Evolutionary conservation across 352 stramenopile species (phyloP), one percentile per base, ranked within the genome.

Genomic region (Globisporangium okanoganense): DNA sequence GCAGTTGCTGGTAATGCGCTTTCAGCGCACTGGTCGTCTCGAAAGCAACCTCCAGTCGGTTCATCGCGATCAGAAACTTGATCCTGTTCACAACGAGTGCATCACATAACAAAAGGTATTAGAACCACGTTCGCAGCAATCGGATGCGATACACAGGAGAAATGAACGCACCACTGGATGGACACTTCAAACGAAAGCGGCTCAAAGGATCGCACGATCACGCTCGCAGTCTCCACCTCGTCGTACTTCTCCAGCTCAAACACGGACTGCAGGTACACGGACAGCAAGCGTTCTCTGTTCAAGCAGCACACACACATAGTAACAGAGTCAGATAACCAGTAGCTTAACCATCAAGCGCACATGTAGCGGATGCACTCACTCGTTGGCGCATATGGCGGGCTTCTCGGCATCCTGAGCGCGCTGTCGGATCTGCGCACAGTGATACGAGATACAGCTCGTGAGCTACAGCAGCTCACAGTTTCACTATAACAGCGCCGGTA

Each of bases 11-110:
- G 49, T 56, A 31, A 0, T 36, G 20, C 45, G n/a, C 5, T 60
- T 72, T 13, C 49, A 69, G 36, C 53, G 31, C 18, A 79, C 55
- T 8, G 74, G 85, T 48, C 12, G 57, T 36, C n/a, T 78, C 59
- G 25, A 68, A 54, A 0, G 78, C 81, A 20, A 67, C 45, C 2
- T 60, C 35, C 58, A 54, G 57, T 22, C 62, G 76, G 36, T 82
- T 74, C 81, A 90, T 90, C 16, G 75, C 78, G 3, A 87, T 51
- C 12, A 90, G 59, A 57, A 90, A 88, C 33, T 85, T 83, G 58
- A 80, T 78, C 73, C 73, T 82, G 31, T 8, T 13, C 16, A 18
- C 22, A 22, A 33, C n/a, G 6, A 53, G 0, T 7, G 44, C 27
- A 12, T 50, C 16, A 36, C 2, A 24, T 22, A 18, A 4, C 38